These are phyloP conservation scores for Trichophyton simii DNA, from an alignment of 2,329 filamentous ascomycete species.

Conservation along the genomic window DNA sequence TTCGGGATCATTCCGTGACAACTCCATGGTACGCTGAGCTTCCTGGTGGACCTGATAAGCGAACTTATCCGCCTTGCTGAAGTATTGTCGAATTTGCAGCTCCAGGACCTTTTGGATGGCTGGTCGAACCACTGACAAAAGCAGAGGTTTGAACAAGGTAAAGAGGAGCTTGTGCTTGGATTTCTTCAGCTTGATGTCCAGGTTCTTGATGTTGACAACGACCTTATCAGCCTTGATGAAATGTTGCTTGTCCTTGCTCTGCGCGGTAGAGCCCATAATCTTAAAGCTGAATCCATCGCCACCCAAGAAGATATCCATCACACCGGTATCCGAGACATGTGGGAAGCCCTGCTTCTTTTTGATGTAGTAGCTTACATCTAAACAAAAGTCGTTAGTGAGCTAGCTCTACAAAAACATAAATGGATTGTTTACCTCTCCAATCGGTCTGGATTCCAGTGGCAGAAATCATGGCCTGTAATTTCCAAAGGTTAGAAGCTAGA, in stretches of 20 bases:
- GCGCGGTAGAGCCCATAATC: slow-evolving; percentile 71
- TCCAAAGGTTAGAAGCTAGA: not conserved
- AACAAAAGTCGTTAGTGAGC: not conserved
- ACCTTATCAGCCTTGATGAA: slow-evolving; percentile 95
- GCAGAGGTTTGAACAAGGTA: slow-evolving; percentile 68
- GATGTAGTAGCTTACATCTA: slow-evolving; percentile 84
- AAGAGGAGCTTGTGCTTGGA: slow-evolving; percentile 93
- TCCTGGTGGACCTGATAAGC: slow-evolving; percentile 71
- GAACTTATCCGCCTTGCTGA: slow-evolving; percentile 59
- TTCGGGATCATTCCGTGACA: slow-evolving; percentile 56
- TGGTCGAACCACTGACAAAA: slow-evolving; percentile 72
- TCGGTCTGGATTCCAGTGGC: slow-evolving; percentile 90
- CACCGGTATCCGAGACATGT: slow-evolving; percentile 69
- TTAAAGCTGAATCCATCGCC: slow-evolving; percentile 86
- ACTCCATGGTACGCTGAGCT: slow-evolving; percentile 57
- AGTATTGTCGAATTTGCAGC: slow-evolving; percentile 75
- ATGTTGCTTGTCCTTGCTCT: slow-evolving; percentile 60
- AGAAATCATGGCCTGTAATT: slow-evolving; percentile 53
- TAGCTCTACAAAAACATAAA: not conserved
- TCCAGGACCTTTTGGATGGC: slow-evolving; percentile 77
- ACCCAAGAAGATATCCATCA: slow-evolving; percentile 77
- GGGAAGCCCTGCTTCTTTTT: slow-evolving; percentile 93
- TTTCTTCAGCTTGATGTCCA: slow-evolving; percentile 83
- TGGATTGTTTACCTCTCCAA: slow-evolving; percentile 39
- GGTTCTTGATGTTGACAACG: slow-evolving; percentile 64